Evolutionary conservation across 2,329 filamentous ascomycete genomes (phyloP).

Genomic region (Neofusicoccum umdonicola): DNA sequence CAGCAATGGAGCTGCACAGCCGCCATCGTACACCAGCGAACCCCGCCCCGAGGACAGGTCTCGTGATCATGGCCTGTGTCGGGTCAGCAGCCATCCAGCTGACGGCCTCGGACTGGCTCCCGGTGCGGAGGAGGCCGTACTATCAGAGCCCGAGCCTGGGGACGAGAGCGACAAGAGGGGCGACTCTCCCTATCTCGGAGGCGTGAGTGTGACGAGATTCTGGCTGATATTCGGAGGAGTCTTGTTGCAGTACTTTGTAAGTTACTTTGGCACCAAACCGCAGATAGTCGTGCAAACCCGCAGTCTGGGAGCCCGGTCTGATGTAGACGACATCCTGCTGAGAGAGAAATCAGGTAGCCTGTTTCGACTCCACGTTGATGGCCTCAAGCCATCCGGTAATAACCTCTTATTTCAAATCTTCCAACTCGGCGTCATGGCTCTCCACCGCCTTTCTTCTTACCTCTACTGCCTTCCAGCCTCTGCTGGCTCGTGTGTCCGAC

Average conservation of each 20-base stretch:
- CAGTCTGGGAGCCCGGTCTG: neutral
- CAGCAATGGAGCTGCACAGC: neutral
- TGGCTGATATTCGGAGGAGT: slow-evolving; percentile 39
- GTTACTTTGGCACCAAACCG: slow-evolving; percentile 15
- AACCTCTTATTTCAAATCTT: slow-evolving; percentile 73
- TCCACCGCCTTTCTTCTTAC: slow-evolving; percentile 77
- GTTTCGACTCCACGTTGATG: slow-evolving; percentile 78
- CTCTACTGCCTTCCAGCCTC: slow-evolving; percentile 71
- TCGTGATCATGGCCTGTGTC: neutral
- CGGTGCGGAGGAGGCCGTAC: slow-evolving; percentile 22
- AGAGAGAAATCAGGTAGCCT: slow-evolving; percentile 29
- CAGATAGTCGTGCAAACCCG: neutral
- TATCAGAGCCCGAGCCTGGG: neutral
- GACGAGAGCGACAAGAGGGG: slow-evolving; percentile 26
- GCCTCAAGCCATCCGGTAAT: slow-evolving; percentile 78
- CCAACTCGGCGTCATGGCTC: slow-evolving; percentile 78
- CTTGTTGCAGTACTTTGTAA: slow-evolving; percentile 37
- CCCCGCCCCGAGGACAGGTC: neutral
- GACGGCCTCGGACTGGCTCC: slow-evolving; percentile 27
- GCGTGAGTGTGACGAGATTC: slow-evolving; percentile 33
- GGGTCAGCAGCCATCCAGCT: slow-evolving; percentile 6
- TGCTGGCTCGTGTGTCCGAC: slow-evolving; percentile 73
- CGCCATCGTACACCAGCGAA: neutral
- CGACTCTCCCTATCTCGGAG: slow-evolving; percentile 27
- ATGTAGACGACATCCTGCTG: neutral